Conservation (phyloP, 164 flowering plant species). For the Piper longum region DNA sequence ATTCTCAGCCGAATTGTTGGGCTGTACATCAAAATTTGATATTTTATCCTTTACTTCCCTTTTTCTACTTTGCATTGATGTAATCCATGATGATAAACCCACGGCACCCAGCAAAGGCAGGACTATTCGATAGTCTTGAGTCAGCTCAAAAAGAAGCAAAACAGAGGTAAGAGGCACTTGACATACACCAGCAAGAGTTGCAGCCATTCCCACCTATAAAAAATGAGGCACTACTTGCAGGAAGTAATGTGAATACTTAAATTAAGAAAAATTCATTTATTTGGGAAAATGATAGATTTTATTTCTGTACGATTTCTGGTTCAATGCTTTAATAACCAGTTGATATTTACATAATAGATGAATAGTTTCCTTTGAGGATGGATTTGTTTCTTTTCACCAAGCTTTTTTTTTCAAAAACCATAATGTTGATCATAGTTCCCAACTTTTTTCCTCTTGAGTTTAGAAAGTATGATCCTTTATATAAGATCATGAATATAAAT, state of each 20-base stretch:
- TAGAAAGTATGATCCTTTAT: too few relatives aligned
- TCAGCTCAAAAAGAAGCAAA: constrained; percentile 78
- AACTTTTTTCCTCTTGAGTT: too few relatives aligned
- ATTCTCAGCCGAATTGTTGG: constrained; percentile 4
- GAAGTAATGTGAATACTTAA: not conserved
- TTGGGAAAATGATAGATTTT: not conserved
- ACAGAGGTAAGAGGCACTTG: constrained; percentile 93
- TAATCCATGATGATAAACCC: constrained; percentile 74
- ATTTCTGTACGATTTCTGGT: too few relatives aligned
- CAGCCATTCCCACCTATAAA: constrained; percentile 96
- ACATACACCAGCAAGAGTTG: constrained; percentile 94
- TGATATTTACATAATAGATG: too few relatives aligned
- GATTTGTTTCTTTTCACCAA: too few relatives aligned
- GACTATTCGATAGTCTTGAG: constrained; percentile 85
- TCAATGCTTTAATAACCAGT: too few relatives aligned
- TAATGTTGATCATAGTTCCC: too few relatives aligned
- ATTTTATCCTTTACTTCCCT: constrained; percentile 14
- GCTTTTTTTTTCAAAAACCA: too few relatives aligned
- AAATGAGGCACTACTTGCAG: not conserved
- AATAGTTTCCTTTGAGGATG: too few relatives aligned
- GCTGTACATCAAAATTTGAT: constrained; percentile 8
- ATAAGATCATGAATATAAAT: too few relatives aligned
- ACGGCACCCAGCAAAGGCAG: constrained; percentile 92
- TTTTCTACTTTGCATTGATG: constrained; percentile 48
- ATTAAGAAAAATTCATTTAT: not conserved